These are phyloP conservation scores for Endotrypanum monterogeii DNA, from an alignment of 208 protist species.

Conservation along the genomic window DNA sequence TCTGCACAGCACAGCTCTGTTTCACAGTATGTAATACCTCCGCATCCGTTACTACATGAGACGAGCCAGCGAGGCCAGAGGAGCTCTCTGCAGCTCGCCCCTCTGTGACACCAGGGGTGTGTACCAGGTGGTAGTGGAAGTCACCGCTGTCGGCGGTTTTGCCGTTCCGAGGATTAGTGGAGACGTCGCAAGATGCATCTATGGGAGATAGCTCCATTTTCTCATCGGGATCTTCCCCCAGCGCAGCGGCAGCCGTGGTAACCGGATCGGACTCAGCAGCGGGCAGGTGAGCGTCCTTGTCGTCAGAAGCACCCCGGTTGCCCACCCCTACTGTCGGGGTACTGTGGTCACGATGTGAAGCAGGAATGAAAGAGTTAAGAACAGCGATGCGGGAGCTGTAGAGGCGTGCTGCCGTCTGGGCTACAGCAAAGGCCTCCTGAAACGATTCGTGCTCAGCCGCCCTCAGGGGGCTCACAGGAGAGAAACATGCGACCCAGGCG, in stretches of 20 bases:
- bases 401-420: slow-evolving; percentile 50
- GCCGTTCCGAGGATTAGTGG: not conserved
- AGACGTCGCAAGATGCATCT: not conserved
- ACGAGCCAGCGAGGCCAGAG: not conserved
- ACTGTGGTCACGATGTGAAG: not conserved
- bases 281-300: not conserved
- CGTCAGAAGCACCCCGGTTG: not conserved
- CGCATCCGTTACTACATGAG: not conserved
- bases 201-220: not conserved
- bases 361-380: not conserved
- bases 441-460: slow-evolving; percentile 55
- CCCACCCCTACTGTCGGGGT: too few species aligned
- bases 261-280: not conserved
- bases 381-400: slow-evolving; percentile 53
- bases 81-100: not conserved
- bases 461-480: slow-evolving; percentile 38
- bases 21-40: not conserved
- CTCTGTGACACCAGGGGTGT: slow-evolving; percentile 6
- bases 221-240: not conserved
- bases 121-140: slow-evolving; percentile 1
- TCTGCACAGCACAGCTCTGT: not conserved
- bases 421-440: slow-evolving; percentile 73
- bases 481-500: slow-evolving; percentile 74
- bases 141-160: not conserved
- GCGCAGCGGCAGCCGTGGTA: not conserved